Base-by-base conservation (phyloP, 345 rosid species). In the Adansonia digitata region DNA sequence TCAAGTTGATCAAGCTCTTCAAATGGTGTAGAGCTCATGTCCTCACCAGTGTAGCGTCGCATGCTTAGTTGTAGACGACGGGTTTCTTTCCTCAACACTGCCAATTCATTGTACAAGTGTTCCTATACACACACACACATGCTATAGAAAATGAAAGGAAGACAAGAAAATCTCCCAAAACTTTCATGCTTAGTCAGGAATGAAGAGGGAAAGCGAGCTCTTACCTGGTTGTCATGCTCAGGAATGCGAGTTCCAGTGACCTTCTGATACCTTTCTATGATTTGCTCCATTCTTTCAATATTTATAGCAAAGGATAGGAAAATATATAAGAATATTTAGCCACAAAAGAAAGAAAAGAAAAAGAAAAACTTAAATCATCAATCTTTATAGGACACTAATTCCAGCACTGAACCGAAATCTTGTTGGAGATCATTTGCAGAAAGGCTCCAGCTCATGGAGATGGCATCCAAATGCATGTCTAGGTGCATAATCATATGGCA, bases 1-100 rank as follows among this genome's bases (percentile, higher is more conserved):
- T 92, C 97, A 22, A 92, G 86, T 43, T 67, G 78, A 62, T 79
- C 82, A 35, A 92, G 77, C 48, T 92, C 93, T 7, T 81, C 84
- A 22, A 75, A 80, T 1, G 90, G 87, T 22, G 87, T 57, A 0
- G 88, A 82, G 40, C 81, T 69, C 79, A 90, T 75, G 77, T 90
- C 97, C 75, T 89, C 88, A 5, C 95, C 95, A 39, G 83, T 82
- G 75, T 86, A 92, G 7, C 91, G 84, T 15, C 82, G 80, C 80
- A 92, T 76, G 71, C 70, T 82, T 0, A 84, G 71, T 61, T 92
- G 91, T 80, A 90, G 93, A 75, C 79, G 84, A 22, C 80, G 82
- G 7, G 88, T 90, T 77, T 92, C 92, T 67, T 82, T 88, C 74
- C 88, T 85, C 62, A 92, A 75, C 70, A 75, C 68, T 22, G 86